Percentiles rank a stretch among this genome's conserved stretches.
Evolutionary conservation across 768 basidiomycete genomes (phyloP).

Genomic region (Trametes cinnabarina): DNA sequence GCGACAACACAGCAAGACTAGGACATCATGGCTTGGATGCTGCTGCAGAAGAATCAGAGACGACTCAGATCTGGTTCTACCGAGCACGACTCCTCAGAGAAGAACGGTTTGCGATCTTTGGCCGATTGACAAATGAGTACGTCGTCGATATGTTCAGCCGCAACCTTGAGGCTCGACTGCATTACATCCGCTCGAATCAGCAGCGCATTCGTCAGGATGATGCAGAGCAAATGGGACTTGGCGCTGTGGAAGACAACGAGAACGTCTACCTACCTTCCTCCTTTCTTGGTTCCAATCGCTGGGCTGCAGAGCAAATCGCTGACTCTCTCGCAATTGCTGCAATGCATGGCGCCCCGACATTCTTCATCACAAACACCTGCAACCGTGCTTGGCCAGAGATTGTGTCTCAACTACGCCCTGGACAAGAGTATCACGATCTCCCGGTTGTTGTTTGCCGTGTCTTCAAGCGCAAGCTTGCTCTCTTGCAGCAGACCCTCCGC

Average conservation of each 20-base stretch:
- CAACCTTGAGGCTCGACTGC: slow-evolving; percentile 32
- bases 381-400: slow-evolving; percentile 43
- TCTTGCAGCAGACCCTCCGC: slow-evolving; percentile 27
- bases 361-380: slow-evolving; percentile 43
- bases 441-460: slow-evolving; percentile 37
- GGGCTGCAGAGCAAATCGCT: slow-evolving; percentile 39
- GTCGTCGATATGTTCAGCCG: slow-evolving; percentile 40
- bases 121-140: slow-evolving; percentile 35
- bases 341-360: slow-evolving; percentile 30
- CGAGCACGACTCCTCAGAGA: slow-evolving; percentile 32
- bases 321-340: slow-evolving; percentile 38
- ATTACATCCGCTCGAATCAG: slow-evolving; percentile 35
- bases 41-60: slow-evolving; percentile 6
- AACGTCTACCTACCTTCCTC: slow-evolving; percentile 37
- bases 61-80: slow-evolving; percentile 37
- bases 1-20: not conserved
- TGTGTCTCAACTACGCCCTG: slow-evolving; percentile 25
- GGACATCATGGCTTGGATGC: too few relatives aligned
- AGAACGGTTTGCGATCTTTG: slow-evolving; percentile 34
- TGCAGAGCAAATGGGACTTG: slow-evolving; percentile 31
- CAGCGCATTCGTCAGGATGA: slow-evolving; percentile 24
- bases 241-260: slow-evolving; percentile 23
- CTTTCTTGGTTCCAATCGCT: slow-evolving; percentile 35
- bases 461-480: slow-evolving; percentile 34
- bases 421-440: slow-evolving; percentile 35